A percentile compares a stretch with the other conserved stretches of the same genome.
Conservation (phyloP, 805 yeast genomes). For the Metschnikowia santaceciliae region DNA sequence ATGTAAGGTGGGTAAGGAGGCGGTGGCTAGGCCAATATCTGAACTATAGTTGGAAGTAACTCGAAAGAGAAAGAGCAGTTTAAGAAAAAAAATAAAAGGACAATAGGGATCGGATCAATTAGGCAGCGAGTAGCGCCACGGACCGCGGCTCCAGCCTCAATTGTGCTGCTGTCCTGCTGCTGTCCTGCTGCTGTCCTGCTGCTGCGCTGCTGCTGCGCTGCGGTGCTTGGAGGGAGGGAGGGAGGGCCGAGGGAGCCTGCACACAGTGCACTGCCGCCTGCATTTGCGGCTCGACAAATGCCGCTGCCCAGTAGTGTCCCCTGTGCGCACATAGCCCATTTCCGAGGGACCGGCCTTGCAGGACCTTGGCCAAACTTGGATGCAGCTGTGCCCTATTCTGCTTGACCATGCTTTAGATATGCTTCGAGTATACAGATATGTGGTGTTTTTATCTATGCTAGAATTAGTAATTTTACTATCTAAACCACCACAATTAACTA, state of each 20-base stretch:
- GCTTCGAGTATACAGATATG: not conserved
- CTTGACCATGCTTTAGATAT: not conserved
- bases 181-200: not conserved
- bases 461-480: not conserved
- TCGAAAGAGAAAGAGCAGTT: too few species aligned
- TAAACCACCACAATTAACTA: not conserved
- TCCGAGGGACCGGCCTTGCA: slow-evolving; percentile 1
- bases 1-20: too few species aligned
- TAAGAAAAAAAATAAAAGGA: too few species aligned
- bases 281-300: not conserved
- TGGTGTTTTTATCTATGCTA: not conserved
- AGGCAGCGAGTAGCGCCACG: not conserved
- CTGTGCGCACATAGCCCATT: not conserved
- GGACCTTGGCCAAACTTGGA: not conserved
- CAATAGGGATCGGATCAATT: too few species aligned
- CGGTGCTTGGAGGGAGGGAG: not conserved
- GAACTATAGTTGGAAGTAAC: too few species aligned
- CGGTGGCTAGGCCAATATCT: too few species aligned
- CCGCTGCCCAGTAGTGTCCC: not conserved
- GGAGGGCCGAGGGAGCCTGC: not conserved
- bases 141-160: not conserved
- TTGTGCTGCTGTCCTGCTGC: not conserved
- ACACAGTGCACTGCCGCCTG: not conserved
- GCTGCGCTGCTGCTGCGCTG: not conserved
- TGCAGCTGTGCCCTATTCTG: not conserved